Evolutionary conservation across 2,329 filamentous ascomycete genomes (phyloP).

Genomic region (Fusarium sp.): DNA sequence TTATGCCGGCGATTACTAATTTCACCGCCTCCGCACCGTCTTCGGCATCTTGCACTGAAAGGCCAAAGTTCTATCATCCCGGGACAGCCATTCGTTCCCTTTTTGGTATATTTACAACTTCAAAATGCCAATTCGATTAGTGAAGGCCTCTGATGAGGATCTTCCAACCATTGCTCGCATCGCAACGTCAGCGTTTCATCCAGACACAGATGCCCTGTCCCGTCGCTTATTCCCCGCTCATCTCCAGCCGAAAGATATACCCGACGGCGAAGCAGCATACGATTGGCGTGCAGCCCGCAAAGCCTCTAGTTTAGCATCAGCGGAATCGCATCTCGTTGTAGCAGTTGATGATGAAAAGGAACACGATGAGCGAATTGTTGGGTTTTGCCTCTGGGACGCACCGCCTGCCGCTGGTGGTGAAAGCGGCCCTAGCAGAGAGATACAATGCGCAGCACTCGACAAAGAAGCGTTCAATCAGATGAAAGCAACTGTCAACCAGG

Average conservation of each 20-base stretch:
- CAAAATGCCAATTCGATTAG: constrained; percentile 1
- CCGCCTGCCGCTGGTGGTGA: constrained; percentile 3
- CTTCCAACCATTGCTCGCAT: constrained; percentile 13
- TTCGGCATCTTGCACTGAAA: too few species aligned
- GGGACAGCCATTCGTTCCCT: too few species aligned
- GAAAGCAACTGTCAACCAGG: constrained; percentile 17
- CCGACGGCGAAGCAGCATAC: constrained; percentile 27
- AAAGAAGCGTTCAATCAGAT: constrained; percentile 8
- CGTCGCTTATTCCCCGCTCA: constrained; percentile 22
- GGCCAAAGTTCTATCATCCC: too few species aligned
- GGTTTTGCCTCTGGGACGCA: constrained; percentile 23
- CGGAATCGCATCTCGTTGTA: not conserved
- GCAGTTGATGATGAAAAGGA: constrained; percentile 5
- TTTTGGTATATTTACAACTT: too few species aligned
- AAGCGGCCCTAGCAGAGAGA: not conserved
- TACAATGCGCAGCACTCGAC: constrained; percentile 18
- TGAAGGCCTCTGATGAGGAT: not conserved
- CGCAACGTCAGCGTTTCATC: constrained; percentile 22
- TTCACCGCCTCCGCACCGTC: too few species aligned
- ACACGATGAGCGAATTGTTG: not conserved
- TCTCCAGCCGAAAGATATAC: constrained; percentile 8
- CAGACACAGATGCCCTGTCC: constrained; percentile 14
- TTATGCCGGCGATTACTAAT: too few species aligned
- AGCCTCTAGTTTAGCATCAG: not conserved
- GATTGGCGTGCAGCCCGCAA: constrained; percentile 27